Evolutionary conservation across 257 asterid species (phyloP), one percentile per base, ranked within the genome.

Genomic region (Galeopsis tetrahit): DNA sequence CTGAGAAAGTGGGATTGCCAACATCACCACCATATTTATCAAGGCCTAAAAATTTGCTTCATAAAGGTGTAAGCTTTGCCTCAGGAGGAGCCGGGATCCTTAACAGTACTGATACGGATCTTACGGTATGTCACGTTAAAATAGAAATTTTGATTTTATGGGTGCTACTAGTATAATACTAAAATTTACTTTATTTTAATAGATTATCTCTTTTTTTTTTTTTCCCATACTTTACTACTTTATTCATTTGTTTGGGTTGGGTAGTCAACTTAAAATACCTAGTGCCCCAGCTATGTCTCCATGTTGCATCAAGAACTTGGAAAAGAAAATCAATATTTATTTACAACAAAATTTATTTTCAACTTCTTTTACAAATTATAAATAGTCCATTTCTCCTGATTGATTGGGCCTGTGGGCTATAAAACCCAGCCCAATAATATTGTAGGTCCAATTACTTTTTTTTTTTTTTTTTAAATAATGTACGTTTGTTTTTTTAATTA

Each of bases 11-110:
- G 82, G 94, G 96, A n/a, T 8, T 92, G 70, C 58, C 86, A 31
- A 76, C 95, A 4, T 64, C 93, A 6, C 95, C 96, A 10, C 88
- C 98, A 21, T 92, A 85, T 75, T 83, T 92, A 63, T 66, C 91
- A 56, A 82, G 79, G 79, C 85, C 75, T 0, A 75, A 82, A 52
- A 75, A 34, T 57, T 74, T 53, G 59, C 88, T 84, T 70, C 61
- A 62, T 4, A 77, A 83, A 21, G 98, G 98, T 10, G 98, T 81
- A 10, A 92, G 78, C 80, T 92, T 92, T 77, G 98, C 98, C 40
- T 90, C 97, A 0, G 97, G 96, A 21, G 98, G 98, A 62, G 90
- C 95, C 10, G 97, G 97, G 55, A 84, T 92, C 36, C 75, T 90
- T 60, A 92, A 85, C 76, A 6, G 72, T 82, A 82, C 97, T 0